A percentile compares a stretch with the other conserved stretches of the same genome.
phyloP scores from a whole-genome alignment of 768 basidiomycete species.

The Lenzites betulinus region DNA sequence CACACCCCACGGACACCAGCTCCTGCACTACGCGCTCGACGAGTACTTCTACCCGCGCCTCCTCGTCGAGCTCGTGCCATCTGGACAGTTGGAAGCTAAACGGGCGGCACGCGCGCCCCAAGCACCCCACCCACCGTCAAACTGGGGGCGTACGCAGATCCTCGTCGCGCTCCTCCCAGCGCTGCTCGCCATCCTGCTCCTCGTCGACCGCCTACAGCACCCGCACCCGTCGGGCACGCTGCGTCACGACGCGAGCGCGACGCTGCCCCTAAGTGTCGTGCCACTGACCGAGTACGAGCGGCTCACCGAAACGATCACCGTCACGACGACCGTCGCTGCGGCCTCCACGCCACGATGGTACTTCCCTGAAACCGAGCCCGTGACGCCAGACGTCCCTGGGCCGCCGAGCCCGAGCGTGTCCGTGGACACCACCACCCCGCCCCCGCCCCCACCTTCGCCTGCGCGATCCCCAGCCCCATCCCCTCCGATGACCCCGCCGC shows the following conservation, averaged over 20 bases:
- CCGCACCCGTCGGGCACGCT: slow-evolving; percentile 22
- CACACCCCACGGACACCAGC: slow-evolving; percentile 41
- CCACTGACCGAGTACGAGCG: slow-evolving; percentile 9
- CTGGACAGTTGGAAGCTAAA: slow-evolving; percentile 12
- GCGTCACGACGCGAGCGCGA: not conserved
- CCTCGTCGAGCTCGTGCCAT: slow-evolving; percentile 27
- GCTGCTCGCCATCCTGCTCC: slow-evolving; percentile 3
- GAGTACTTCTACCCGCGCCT: slow-evolving; percentile 62
- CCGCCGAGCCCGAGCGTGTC: not conserved
- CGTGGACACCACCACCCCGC: not conserved
- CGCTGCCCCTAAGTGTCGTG: not conserved
- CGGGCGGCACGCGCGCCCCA: not conserved
- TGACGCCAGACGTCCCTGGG: not conserved
- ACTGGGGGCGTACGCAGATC: slow-evolving; percentile 3
- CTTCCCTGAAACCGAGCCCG: not conserved
- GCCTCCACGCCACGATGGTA: slow-evolving; percentile 22
- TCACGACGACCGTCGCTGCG: slow-evolving; percentile 34
- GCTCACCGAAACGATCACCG: slow-evolving; percentile 36
- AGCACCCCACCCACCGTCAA: not conserved
- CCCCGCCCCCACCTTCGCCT: slow-evolving; percentile 9
- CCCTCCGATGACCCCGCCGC: slow-evolving; percentile 19
- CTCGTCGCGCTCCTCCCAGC: not conserved
- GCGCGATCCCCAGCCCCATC: slow-evolving; percentile 15
- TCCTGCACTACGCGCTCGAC: slow-evolving; percentile 59
- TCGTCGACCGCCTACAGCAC: slow-evolving; percentile 8